phyloP scores from a whole-genome alignment of 106 monocot genomes.

The Allium cepa region DNA sequence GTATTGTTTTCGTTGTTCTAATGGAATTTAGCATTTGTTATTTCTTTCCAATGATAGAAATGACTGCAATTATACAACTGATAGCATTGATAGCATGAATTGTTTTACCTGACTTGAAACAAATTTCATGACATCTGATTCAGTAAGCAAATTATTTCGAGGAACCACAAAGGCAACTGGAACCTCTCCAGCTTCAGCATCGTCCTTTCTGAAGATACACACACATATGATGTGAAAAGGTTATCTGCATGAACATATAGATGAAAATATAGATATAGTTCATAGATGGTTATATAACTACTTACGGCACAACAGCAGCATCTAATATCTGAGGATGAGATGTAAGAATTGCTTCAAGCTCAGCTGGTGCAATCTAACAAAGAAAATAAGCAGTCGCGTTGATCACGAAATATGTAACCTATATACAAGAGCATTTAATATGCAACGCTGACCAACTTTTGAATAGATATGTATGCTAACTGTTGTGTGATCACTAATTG shows the following conservation, averaged over 20 bases:
- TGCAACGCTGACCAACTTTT: no score
- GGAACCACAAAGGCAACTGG: conserved; percentile 81
- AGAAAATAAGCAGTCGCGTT: background rate
- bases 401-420: no score
- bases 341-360: conserved; percentile 79
- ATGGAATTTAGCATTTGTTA: no score
- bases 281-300: background rate
- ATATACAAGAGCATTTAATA: no score
- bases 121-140: conserved; percentile 58
- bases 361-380: conserved; percentile 87
- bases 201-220: conserved; percentile 1
- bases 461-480: no score
- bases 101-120: conserved; percentile 59
- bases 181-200: conserved; percentile 87
- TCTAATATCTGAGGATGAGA: conserved; percentile 84
- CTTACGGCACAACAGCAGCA: conserved; percentile 93
- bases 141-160: conserved; percentile 43
- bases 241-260: background rate
- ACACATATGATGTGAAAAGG: no score
- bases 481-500: no score
- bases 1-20: no score
- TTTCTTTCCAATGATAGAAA: no score
- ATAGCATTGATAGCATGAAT: background rate
- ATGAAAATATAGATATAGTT: conserved; percentile 30
- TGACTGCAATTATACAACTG: no score